phyloP scores from a whole-genome alignment of 139 green algal species.

The Chlamydomonas sp. region DNA sequence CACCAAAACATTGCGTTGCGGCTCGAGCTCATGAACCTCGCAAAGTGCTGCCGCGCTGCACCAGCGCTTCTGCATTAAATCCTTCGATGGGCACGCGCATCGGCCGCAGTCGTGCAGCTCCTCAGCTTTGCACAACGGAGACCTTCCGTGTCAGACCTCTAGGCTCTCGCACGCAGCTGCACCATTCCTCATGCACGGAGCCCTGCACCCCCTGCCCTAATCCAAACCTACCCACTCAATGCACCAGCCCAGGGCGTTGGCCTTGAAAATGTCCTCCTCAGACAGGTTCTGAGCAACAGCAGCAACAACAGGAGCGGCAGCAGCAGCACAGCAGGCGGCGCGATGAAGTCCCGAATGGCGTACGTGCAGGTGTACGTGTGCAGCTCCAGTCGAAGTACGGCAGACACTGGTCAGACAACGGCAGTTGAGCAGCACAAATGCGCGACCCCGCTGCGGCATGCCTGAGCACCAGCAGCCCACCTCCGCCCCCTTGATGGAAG shows the following conservation, averaged over 20 bases:
- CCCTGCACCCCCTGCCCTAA: neutral
- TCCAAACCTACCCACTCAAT: constrained; percentile 89
- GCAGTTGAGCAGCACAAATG: neutral
- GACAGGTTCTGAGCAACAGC: constrained; percentile 48
- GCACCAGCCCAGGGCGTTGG: constrained; percentile 95
- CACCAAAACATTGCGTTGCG: no score
- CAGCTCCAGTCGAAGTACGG: neutral
- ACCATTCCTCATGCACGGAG: no score
- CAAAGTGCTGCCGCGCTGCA: no score
- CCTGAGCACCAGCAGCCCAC: constrained; percentile 15
- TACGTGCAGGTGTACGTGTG: no score
- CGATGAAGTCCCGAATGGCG: neutral
- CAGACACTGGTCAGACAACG: constrained; percentile 5
- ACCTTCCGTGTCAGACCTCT: neutral
- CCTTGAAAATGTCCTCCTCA: constrained; percentile 78
- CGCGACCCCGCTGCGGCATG: neutral
- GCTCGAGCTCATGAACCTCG: no score
- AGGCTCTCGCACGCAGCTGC: neutral
- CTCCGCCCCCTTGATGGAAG: constrained; percentile 61
- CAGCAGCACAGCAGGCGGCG: neutral
- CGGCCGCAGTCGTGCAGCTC: no score
- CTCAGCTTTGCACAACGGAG: neutral
- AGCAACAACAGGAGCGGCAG: neutral
- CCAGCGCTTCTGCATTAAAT: no score
- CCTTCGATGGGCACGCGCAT: no score